These are phyloP conservation scores for Dillenia suffruticosa DNA, from an alignment of 164 flowering plant species.

Conservation along the genomic window DNA sequence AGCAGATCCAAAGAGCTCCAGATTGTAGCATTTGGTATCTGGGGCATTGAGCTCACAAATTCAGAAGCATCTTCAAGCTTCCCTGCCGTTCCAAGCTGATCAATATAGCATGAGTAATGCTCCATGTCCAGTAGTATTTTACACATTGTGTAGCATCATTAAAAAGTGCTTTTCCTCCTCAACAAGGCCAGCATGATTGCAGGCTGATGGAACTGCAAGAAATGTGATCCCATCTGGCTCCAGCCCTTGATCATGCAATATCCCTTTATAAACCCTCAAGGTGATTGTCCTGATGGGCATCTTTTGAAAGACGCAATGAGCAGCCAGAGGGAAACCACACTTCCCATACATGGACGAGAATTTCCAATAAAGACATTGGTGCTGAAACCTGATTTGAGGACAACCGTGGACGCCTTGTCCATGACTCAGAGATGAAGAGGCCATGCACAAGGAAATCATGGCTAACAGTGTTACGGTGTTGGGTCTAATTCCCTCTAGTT, in stretches of 20 bases:
- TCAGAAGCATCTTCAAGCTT: slow-evolving; percentile 52
- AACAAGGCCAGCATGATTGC: slow-evolving; percentile 53
- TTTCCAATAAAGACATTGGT: slow-evolving; percentile 35
- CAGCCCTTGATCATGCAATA: slow-evolving; percentile 29
- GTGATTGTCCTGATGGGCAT: slow-evolving; percentile 42
- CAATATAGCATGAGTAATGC: slow-evolving; percentile 64
- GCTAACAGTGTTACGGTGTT: slow-evolving; percentile 47
- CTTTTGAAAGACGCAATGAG: slow-evolving; percentile 38
- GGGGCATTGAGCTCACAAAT: slow-evolving; percentile 34
- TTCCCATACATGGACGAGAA: slow-evolving; percentile 61
- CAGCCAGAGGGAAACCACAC: slow-evolving; percentile 42
- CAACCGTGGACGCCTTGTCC: slow-evolving; percentile 41
- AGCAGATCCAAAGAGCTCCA: slow-evolving; percentile 53
- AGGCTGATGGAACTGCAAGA: slow-evolving; percentile 55
- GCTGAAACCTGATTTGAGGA: slow-evolving; percentile 29
- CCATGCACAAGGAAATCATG: slow-evolving; percentile 33
- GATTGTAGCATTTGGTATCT: slow-evolving; percentile 38
- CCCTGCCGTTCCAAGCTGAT: slow-evolving; percentile 64
- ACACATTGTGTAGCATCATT: slow-evolving; percentile 10
- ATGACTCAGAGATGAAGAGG: slow-evolving; percentile 18
- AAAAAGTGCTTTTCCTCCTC: slow-evolving; percentile 37
- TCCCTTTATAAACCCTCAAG: slow-evolving; percentile 40
- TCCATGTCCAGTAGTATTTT: slow-evolving; percentile 17
- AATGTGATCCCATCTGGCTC: slow-evolving; percentile 37
- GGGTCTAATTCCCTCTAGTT: slow-evolving; percentile 37